Base-by-base conservation (phyloP, 768 basidiomycete genomes). In the Russula ochroleuca region DNA sequence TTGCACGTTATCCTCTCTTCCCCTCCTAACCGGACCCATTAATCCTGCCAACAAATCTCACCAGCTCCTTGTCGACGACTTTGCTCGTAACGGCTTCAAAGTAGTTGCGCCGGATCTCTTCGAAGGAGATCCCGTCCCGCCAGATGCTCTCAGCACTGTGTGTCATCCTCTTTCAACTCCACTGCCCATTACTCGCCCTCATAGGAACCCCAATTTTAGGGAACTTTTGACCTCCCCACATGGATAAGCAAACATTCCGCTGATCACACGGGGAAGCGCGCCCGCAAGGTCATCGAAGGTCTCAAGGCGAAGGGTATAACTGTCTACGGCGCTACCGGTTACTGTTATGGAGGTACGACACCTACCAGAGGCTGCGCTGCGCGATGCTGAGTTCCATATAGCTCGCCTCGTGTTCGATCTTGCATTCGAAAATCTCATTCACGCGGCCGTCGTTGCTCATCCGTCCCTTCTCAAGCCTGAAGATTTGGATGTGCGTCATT, bases 61-160 rank as follows among this genome's bases (percentile, higher is more conserved):
- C 28, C 64, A 82, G 79, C 69, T 79, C 17, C 75, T 81, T 15
- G 75, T 75, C 5, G 80, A 81, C 60, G 79, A 77, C 64, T 78
- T 76, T 64, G 77, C 78, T 37, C 68, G 63, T 33, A 78, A 78
- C 58, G 78, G 78, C 11, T 78, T 75, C 59, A 55, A 61, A 28
- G 68, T 68, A 28, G 67, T 61, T 50, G 37, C 23, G 1, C 66
- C 70, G 7, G 68, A 68, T 4, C 62, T 67, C 38, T 64, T 68
- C 48, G 52, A 64, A 19, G 68, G 72, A 15, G 77, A 78, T 53
- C 21, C 71, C 0, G 31, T 73, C 33, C 49, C 69, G 1, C 13
- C 61, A 1, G 68, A 73, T 5, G 70, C 47, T 7, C 41, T 71
- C 28, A 48, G 28, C 35, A 28, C 68, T n/a, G 68, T 67, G 68